These are phyloP conservation scores for Fusarium secorum DNA, from an alignment of 2,329 filamentous ascomycete genomes.

Conservation along the genomic window DNA sequence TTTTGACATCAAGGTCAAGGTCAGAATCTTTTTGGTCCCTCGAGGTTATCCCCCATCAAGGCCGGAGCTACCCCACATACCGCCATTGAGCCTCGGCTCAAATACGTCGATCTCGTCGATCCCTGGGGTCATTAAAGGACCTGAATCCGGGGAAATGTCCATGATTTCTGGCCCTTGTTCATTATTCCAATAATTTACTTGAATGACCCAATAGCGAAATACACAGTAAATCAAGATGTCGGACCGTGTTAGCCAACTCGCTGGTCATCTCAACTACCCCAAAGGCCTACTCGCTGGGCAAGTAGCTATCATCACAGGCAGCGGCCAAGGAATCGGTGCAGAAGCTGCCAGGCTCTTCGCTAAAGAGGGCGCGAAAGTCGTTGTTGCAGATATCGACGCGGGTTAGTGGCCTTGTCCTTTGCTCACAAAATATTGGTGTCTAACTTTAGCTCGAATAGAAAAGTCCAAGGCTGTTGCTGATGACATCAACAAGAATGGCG, in stretches of 20 bases:
- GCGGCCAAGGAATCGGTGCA: slow-evolving; percentile 87
- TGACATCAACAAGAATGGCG: slow-evolving; percentile 71
- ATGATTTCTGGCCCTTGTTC: not conserved
- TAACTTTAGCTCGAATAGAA: slow-evolving; percentile 51
- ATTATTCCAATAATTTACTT: not conserved
- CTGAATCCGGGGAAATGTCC: slow-evolving; percentile 1
- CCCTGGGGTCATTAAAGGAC: not conserved
- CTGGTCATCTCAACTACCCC: slow-evolving; percentile 82
- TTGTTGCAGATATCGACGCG: slow-evolving; percentile 83
- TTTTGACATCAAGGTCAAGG: rapidly evolving
- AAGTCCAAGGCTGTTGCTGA: slow-evolving; percentile 75
- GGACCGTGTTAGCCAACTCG: slow-evolving; percentile 74
- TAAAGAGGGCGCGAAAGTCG: slow-evolving; percentile 85
- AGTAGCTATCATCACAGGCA: slow-evolving; percentile 86
- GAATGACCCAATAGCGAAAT: not conserved
- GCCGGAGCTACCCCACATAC: slow-evolving; percentile 39
- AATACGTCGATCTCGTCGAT: slow-evolving; percentile 18
- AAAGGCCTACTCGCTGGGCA: slow-evolving; percentile 80
- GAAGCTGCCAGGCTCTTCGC: slow-evolving; percentile 84
- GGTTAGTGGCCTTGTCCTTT: slow-evolving; percentile 53
- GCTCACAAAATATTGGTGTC: not conserved
- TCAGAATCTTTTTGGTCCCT: not conserved
- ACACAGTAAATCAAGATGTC: slow-evolving; percentile 50
- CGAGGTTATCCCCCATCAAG: not conserved
- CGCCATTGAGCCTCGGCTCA: slow-evolving; percentile 43